phyloP scores from a whole-genome alignment of 2,329 filamentous ascomycete species.

The Stenocarpella maydis region DNA sequence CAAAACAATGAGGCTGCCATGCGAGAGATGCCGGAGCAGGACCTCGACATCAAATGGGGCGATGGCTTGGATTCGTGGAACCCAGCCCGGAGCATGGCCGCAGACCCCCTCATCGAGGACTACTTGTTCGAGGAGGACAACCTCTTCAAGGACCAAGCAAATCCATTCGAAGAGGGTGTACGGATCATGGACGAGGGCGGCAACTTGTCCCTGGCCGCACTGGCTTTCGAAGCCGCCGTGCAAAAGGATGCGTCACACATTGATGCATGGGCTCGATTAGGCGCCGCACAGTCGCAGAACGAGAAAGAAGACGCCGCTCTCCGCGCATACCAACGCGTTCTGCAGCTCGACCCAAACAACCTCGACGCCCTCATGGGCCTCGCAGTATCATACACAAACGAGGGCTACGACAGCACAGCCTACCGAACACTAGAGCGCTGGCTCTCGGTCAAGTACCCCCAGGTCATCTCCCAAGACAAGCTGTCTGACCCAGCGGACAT shows the following conservation, averaged over 20 bases:
- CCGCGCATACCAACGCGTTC: conserved; percentile 87
- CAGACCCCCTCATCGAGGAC: conserved; percentile 82
- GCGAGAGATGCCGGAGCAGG: conserved; percentile 75
- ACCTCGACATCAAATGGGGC: conserved; percentile 60
- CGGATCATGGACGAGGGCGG: conserved; percentile 93
- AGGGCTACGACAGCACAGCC: conserved; percentile 96
- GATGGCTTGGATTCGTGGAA: conserved; percentile 73
- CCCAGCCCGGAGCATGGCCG: conserved; percentile 61
- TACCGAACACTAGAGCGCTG: conserved; percentile 97
- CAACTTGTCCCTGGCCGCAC: conserved; percentile 89
- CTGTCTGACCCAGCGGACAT: conserved; percentile 81
- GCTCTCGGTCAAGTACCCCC: conserved; percentile 94
- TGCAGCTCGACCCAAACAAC: conserved; percentile 88
- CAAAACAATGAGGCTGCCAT: conserved; percentile 76
- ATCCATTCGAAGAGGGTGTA: conserved; percentile 92
- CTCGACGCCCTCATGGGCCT: conserved; percentile 92
- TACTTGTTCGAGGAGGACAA: conserved; percentile 98
- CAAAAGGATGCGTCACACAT: conserved; percentile 89
- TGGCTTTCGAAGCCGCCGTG: conserved; percentile 95
- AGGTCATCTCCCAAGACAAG: conserved; percentile 76
- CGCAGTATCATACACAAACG: conserved; percentile 97
- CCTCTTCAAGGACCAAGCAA: conserved; percentile 79
- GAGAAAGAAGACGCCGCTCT: conserved; percentile 98
- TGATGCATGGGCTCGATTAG: conserved; percentile 92
- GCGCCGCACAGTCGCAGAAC: conserved; percentile 94